Evolutionary conservation across 352 stramenopile genomes (phyloP).

Genomic region (Phytopythium mirpurense): DNA sequence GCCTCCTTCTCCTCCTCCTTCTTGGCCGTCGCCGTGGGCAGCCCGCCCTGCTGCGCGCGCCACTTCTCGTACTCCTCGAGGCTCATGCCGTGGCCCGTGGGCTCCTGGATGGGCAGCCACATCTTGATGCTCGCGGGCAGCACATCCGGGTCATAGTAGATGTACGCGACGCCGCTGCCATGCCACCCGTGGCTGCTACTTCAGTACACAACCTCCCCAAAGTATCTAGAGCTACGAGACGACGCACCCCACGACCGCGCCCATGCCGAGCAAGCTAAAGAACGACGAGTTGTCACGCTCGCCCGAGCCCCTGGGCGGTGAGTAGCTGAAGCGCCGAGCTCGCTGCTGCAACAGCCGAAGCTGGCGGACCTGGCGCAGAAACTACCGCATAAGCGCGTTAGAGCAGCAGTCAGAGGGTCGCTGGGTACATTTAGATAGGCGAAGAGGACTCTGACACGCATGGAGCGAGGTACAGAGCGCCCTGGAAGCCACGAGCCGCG

Average conservation of each 20-base stretch:
- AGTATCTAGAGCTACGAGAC: too few species aligned
- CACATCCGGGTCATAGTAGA: slow-evolving; percentile 85
- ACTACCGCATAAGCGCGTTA: slow-evolving; percentile 3
- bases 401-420: neutral
- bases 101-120: slow-evolving; percentile 76
- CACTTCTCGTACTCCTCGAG: slow-evolving; percentile 85
- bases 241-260: slow-evolving; percentile 53
- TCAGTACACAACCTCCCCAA: too few species aligned
- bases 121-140: slow-evolving; percentile 68
- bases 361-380: slow-evolving; percentile 19
- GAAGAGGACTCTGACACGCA: neutral
- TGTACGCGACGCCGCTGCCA: slow-evolving; percentile 64
- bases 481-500: neutral
- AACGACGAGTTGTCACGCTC: slow-evolving; percentile 77
- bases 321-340: slow-evolving; percentile 59
- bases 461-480: neutral
- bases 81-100: slow-evolving; percentile 78
- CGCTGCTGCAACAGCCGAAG: slow-evolving; percentile 22
- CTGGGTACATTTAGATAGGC: neutral
- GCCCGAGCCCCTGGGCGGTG: slow-evolving; percentile 50
- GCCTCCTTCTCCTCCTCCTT: slow-evolving; percentile 44
- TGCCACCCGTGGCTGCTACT: neutral
- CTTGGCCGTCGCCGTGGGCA: slow-evolving; percentile 18
- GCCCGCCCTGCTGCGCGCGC: slow-evolving; percentile 65
- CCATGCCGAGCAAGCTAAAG: slow-evolving; percentile 69